Conservation (phyloP, 768 basidiomycete genomes). For the Termitomyces sp. region DNA sequence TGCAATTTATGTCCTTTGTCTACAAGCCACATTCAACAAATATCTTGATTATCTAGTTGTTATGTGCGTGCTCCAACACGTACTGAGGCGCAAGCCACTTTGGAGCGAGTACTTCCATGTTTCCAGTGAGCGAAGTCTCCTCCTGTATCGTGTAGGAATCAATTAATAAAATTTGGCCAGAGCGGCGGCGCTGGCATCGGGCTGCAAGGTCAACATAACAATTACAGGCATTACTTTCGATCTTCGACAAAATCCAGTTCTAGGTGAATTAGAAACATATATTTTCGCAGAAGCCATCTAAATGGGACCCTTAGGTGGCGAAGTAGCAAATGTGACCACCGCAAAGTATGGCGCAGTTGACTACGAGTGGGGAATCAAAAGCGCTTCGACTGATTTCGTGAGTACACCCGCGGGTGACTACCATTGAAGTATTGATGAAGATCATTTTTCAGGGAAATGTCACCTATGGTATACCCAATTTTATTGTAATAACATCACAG, state of each 20-base stretch:
- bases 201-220: conserved; percentile 16
- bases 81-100: conserved; percentile 51
- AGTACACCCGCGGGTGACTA: conserved; percentile 22
- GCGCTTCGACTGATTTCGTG: conserved; percentile 82
- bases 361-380: conserved; percentile 60
- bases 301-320: conserved; percentile 39
- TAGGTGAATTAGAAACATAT: conserved; percentile 29
- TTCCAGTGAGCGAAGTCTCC: conserved; percentile 20
- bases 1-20: conserved; percentile 14
- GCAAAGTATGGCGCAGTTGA: conserved; percentile 61
- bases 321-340: conserved; percentile 55
- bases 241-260: conserved; percentile 27
- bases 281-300: background rate
- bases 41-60: conserved; percentile 35
- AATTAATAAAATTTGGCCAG: conserved; percentile 1
- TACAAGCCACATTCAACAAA: background rate
- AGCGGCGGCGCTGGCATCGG: conserved; percentile 19
- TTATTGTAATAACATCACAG: background rate
- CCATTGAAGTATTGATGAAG: background rate
- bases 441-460: conserved; percentile 54
- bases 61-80: conserved; percentile 69
- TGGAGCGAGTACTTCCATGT: conserved; percentile 61
- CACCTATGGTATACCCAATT: conserved; percentile 52
- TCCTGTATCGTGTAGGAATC: background rate
- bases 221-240: conserved; percentile 12